These are phyloP conservation scores for Aspergillus sp. DNA, from an alignment of 2,329 filamentous ascomycete species.

Conservation along the genomic window DNA sequence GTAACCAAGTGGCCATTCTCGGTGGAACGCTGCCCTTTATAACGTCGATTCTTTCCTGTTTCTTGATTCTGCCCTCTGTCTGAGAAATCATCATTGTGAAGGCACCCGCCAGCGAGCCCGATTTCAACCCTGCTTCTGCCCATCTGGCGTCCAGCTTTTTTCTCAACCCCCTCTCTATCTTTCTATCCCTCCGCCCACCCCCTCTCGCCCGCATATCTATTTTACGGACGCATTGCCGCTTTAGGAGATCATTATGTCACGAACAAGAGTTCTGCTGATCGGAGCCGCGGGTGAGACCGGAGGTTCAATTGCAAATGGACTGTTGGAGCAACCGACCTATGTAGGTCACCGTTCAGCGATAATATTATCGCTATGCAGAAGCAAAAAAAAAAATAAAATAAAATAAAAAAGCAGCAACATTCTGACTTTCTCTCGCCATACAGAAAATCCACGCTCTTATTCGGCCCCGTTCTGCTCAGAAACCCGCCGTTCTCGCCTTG, in stretches of 20 bases:
- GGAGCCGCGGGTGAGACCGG: constrained; percentile 43
- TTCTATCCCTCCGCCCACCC: background rate
- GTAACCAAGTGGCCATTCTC: constrained; percentile 26
- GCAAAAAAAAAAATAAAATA: background rate
- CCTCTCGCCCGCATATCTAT: background rate
- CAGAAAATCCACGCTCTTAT: constrained; percentile 52
- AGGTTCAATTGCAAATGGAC: constrained; percentile 38
- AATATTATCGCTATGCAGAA: background rate
- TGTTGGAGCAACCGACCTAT: constrained; percentile 31
- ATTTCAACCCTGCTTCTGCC: background rate
- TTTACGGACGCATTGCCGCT: constrained; percentile 9
- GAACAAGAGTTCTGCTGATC: constrained; percentile 38
- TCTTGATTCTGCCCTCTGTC: constrained; percentile 22
- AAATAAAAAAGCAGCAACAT: background rate
- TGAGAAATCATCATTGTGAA: constrained; percentile 12
- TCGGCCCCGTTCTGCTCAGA: constrained; percentile 49
- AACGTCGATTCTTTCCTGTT: constrained; percentile 26
- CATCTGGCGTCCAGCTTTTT: background rate
- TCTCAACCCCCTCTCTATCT: constrained; percentile 8
- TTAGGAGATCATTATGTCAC: constrained; percentile 29
- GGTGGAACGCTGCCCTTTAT: constrained; percentile 33
- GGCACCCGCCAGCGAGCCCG: constrained; percentile 1
- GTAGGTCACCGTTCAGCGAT: constrained; percentile 11
- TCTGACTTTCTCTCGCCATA: constrained; percentile 1
- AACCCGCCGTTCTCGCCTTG: constrained; percentile 44